Evolutionary conservation across 2,329 filamentous ascomycete species (phyloP), one percentile per base, ranked within the genome.

Genomic region (Claviceps humidiphila): DNA sequence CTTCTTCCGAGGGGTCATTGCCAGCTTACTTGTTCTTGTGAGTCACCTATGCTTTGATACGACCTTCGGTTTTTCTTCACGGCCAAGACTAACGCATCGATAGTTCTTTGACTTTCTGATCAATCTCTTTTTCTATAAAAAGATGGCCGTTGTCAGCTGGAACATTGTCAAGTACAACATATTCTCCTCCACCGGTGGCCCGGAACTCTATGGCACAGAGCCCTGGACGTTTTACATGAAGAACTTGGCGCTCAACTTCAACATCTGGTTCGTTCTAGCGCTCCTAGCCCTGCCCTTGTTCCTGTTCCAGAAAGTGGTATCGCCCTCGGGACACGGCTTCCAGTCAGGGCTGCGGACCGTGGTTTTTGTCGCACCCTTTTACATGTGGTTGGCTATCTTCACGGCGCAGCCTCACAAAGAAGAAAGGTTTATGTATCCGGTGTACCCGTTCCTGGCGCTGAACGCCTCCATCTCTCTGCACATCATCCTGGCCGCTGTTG

Each of bases 101-200:
- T 54, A 90, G 87, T 71, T 74, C 42, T 58, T 82, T 2, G 89
- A 95, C 63, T 74, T 84, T 5, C 69, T 72, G 5, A 72, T 94
- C 59, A 93, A 95, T 62, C 78, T 82, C 14, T 86, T 88, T 64
- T 95, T 95, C 67, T 97, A 95, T 70, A 83, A 80, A 58, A 87
- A 87, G 62, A 58, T 85, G 6, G 82, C 81, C 4, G 68, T 90
- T 41, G 88, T 95, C 6, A 82, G 89, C 0, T 86, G 89, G 76
- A 96, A 96, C 63, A 97, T 98, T 62, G 83, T 98, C 61, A 80
- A 85, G 58, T 98, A 98, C 76, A 98, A 98, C 65, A 81, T 98
- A 44, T 91, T 98, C 64, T 86, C 87, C 7, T 82, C 81, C 6
- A 78, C 80, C 0, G 87, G 83, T 37, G 93, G 91, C 0, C 93